Conservation (phyloP, 2,329 filamentous ascomycete species). For the Talaromyces atroroseus region DNA sequence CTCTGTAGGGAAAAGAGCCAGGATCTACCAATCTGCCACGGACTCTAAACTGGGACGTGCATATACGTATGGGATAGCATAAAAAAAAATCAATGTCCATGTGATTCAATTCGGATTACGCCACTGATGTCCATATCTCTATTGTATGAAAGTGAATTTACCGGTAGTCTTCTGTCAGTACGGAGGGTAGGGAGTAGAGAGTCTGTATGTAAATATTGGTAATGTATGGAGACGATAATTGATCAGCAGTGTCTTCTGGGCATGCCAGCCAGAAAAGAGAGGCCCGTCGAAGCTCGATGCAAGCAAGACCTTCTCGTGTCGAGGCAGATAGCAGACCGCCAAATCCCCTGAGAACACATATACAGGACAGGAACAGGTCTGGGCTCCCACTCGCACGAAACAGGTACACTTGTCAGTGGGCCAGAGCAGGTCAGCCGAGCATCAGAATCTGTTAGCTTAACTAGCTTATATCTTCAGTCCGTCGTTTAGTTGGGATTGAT, state of each 20-base stretch:
- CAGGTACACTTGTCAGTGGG: neutral
- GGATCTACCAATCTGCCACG: neutral
- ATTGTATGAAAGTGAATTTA: too few relatives aligned
- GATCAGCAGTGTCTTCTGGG: too few relatives aligned
- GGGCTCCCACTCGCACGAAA: neutral
- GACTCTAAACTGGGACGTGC: neutral
- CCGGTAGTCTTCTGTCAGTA: too few relatives aligned
- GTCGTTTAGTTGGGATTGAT: neutral
- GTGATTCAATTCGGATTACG: neutral
- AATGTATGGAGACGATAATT: too few relatives aligned
- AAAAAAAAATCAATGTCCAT: neutral
- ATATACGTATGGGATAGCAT: too few relatives aligned
- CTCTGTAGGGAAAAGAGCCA: neutral
- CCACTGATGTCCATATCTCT: neutral
- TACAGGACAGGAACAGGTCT: neutral
- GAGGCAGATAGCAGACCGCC: neutral
- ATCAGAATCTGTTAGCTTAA: neutral
- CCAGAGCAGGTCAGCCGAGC: slow-evolving; percentile 2
- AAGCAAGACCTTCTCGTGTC: neutral
- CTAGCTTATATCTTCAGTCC: neutral
- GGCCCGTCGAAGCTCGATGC: neutral
- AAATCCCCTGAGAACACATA: neutral
- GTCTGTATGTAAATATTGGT: too few relatives aligned
- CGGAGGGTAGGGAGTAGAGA: too few relatives aligned
- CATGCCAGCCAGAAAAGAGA: neutral